phyloP scores from a whole-genome alignment of 306 rosid species.

The Acacia melanoxylon region DNA sequence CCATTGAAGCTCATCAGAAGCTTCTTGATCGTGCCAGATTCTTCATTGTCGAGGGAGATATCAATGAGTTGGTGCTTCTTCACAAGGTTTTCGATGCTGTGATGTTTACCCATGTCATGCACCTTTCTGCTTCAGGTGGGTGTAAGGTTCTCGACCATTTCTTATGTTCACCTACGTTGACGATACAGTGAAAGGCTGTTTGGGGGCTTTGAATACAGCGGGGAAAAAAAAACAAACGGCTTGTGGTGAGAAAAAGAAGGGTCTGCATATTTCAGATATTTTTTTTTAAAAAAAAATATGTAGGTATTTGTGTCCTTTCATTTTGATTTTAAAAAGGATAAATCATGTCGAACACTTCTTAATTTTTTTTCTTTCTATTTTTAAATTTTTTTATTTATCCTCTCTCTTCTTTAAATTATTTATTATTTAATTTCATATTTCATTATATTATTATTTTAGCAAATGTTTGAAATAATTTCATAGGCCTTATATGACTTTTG shows the following conservation, averaged over 20 bases:
- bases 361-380: too few species aligned
- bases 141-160: slow-evolving; percentile 70
- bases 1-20: slow-evolving; percentile 63
- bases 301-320: too few species aligned
- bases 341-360: too few species aligned
- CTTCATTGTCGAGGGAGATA: slow-evolving; percentile 76
- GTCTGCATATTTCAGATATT: slow-evolving; percentile 66
- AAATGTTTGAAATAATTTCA: too few species aligned
- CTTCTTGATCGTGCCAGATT: slow-evolving; percentile 70
- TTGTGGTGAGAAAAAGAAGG: slow-evolving; percentile 79
- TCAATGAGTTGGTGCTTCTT: slow-evolving; percentile 59
- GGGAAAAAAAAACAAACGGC: slow-evolving; percentile 63
- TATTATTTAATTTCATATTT: too few species aligned
- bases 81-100: slow-evolving; percentile 82
- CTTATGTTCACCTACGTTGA: slow-evolving; percentile 76
- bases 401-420: too few species aligned
- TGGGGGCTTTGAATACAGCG: slow-evolving; percentile 74
- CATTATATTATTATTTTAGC: too few species aligned
- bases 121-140: slow-evolving; percentile 83
- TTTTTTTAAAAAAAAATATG: slow-evolving; percentile 8
- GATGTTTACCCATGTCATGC: slow-evolving; percentile 79
- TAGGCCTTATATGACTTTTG: too few species aligned
- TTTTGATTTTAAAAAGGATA: too few species aligned
- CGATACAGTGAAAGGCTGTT: slow-evolving; percentile 72
- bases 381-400: too few species aligned